Percentiles rank a stretch among this genome's conserved stretches.
Evolutionary conservation across 208 protist species (phyloP).

Genomic region (Leishmania braziliensis): DNA sequence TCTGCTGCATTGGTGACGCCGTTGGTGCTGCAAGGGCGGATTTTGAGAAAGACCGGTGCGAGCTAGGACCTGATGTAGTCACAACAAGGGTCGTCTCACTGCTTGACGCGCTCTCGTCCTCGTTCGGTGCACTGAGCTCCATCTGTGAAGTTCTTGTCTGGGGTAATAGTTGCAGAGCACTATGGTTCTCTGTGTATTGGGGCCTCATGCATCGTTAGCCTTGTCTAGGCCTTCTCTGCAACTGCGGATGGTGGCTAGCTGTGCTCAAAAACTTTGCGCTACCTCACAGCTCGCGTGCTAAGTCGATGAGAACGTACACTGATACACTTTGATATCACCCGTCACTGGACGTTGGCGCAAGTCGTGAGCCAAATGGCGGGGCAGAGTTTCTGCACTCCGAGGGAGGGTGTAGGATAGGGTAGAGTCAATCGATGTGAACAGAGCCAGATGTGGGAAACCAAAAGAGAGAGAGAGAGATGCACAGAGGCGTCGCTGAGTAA

Average conservation of each 20-base stretch:
- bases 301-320: neutral
- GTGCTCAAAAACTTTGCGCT: neutral
- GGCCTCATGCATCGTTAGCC: neutral
- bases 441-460: neutral
- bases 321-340: neutral
- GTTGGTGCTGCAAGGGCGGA: neutral
- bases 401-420: neutral
- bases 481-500: neutral
- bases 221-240: neutral
- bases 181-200: neutral
- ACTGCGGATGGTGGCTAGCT: neutral
- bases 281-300: neutral
- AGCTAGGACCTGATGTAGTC: neutral
- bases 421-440: neutral
- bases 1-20: neutral
- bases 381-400: neutral
- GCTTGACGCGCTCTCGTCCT: too few relatives aligned
- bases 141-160: neutral
- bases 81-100: neutral
- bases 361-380: neutral
- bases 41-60: neutral
- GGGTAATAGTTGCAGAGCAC: too few relatives aligned
- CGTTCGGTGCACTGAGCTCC: neutral
- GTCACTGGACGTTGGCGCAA: neutral
- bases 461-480: neutral